Base-by-base conservation (phyloP, 345 rosid species). In the Hypericum androsaemum region DNA sequence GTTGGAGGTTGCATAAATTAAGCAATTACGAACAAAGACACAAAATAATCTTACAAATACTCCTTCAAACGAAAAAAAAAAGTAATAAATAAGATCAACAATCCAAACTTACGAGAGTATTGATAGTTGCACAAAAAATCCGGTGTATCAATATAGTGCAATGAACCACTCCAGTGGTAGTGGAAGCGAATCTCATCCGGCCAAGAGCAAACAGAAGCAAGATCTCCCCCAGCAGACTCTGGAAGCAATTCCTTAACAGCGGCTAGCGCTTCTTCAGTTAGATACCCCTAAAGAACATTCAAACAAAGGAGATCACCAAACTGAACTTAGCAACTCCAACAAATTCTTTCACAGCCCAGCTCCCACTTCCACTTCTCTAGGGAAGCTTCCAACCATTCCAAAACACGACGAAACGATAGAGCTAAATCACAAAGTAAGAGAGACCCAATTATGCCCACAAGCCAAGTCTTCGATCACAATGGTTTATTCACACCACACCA, bases 171-270 rank as follows among this genome's bases (percentile, higher is more conserved):
- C 97, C 98, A 88, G 53, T 68, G 72, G 77, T 73, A 81, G 46
- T 64, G 81, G 56, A 62, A 81, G 38, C 84, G 79, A 32, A 92
- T 62, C 54, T 81, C 71, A 74, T 92, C 98, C 12, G 98, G 42
- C 95, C 98, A 92, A 11, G 98, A 73, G 69, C 97, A 92, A 44
- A 92, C 83, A 53, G 86, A 62, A 43, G 97, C 95, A 63, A 92
- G 72, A 63, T 92, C 90, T 37, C 94, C 98, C 47, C 74, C 74
- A 40, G 97, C 86, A 8, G 77, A 92, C 59, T 60, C 81, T 6
- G 97, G 97, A 22, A 92, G 71, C 64, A 92, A 73, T 32, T 73
- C 74, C 59, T 76, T 83, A 39, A 83, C 82, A 0, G 81, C 79
- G 64, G 79, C 94, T 52, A 49, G 39, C 50, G 90, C 79, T 59